Base-by-base conservation (phyloP, 352 stramenopile genomes). In the Phytopythium delawarense region DNA sequence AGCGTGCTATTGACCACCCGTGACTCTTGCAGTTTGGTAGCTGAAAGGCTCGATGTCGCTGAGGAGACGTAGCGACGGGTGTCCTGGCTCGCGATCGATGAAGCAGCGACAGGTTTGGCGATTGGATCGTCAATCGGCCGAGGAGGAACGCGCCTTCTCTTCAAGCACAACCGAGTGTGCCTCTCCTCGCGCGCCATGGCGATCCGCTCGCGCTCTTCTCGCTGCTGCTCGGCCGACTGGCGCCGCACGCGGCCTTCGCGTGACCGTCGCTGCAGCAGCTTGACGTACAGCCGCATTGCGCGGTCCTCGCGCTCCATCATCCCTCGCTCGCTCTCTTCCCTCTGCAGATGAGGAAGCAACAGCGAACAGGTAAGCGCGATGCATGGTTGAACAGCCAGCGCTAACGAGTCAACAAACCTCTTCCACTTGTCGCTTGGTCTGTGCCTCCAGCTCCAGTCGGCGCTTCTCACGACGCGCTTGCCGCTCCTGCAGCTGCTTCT, bases 271-370 rank as follows among this genome's bases (percentile, higher is more conserved):
- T 84, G 75, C 12, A 83, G 54, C 13, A 83, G 69, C 63, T 92
- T 91, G 8, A 79, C 23, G 18, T 78, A 64, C 25, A 95, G 59
- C 13, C 84, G 75, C 28, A 74, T 61, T 12, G 70, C 56, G 35
- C 87, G 87, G 51, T 95, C 86, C 58, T 95, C 84, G 2, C 80
- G 76, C 52, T 89, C 79, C 84, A 93, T 92, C 5, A 76, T 53
- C 52, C 74, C 88, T 1, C 76, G 67, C 48, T 93, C 86, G 25
- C 37, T 71, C 7, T 70, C 64, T 73, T 91, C 78, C 32, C 53
- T 78, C 85, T 94, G 61, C 1, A 59, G 23, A 44, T n/a, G 6
- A n/a, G 39, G 13, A 18, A n/a, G 2, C 42, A 23, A 7, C 15
- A 51, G 9, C 45, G 11, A 9, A 20, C 21, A 35, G 23, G 46